phyloP scores from a whole-genome alignment of 2,329 filamentous ascomycete species.

The Claviceps sp. region DNA sequence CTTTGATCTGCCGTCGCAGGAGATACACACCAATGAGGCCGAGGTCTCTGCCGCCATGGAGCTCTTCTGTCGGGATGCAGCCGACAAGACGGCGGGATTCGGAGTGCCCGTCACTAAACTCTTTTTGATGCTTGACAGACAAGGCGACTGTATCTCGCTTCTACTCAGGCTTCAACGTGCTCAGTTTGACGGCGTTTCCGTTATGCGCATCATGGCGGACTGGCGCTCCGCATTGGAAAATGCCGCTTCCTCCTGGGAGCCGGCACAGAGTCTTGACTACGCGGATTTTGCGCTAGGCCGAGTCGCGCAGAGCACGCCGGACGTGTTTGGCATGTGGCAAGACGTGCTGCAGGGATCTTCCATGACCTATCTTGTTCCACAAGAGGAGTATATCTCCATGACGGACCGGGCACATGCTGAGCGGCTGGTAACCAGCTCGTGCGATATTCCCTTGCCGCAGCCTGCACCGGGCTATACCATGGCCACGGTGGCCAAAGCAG shows the following conservation, averaged over 20 bases:
- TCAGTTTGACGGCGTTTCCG: neutral
- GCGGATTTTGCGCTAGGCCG: neutral
- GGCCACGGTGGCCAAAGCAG: neutral
- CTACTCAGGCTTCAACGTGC: neutral
- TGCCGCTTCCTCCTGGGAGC: neutral
- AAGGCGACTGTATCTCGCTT: neutral
- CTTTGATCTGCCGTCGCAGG: neutral
- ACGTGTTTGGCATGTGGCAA: neutral
- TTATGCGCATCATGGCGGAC: neutral
- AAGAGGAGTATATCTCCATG: neutral
- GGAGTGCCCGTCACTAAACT: neutral
- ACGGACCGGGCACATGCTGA: neutral
- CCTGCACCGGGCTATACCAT: neutral
- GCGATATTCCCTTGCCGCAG: neutral
- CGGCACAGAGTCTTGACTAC: neutral
- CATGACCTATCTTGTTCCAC: neutral
- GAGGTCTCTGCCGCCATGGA: neutral
- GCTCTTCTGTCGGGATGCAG: neutral
- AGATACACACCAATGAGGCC: neutral
- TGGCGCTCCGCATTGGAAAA: neutral
- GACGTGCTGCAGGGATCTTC: neutral
- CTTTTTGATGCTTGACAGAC: neutral
- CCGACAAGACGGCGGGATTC: neutral
- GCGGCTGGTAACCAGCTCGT: neutral
- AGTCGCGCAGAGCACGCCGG: neutral